These are phyloP conservation scores for Staphylotrichum longicolle DNA, from an alignment of 495 filamentous ascomycete species.

Conservation along the genomic window DNA sequence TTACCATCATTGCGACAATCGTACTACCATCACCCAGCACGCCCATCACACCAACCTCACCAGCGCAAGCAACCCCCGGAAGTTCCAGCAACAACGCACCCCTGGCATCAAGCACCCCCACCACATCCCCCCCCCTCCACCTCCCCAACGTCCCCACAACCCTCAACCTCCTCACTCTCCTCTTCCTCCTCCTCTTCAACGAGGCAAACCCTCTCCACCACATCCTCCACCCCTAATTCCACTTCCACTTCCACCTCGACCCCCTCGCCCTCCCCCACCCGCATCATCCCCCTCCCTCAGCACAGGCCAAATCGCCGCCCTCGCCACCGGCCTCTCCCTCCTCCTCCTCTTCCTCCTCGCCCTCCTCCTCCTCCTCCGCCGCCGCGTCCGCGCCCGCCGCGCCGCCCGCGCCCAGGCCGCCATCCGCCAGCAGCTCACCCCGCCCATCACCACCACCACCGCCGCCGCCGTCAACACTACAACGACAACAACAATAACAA, in stretches of 20 bases:
- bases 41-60: background rate
- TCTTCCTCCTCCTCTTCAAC: background rate
- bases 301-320: conserved; percentile 27
- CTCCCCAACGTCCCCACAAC: background rate
- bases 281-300: conserved; percentile 11
- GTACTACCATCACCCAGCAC: conserved; percentile 19
- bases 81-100: background rate
- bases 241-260: background rate
- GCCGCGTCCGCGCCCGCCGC: conserved; percentile 19
- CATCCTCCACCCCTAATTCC: conserved; percentile 6
- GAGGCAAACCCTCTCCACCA: conserved; percentile 1
- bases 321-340: conserved; percentile 23
- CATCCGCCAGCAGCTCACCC: conserved; percentile 24
- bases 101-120: background rate
- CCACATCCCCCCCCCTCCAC: background rate
- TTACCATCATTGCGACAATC: conserved; percentile 26
- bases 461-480: background rate
- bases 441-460: conserved; percentile 5
- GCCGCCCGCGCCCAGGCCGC: conserved; percentile 19
- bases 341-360: conserved; percentile 24
- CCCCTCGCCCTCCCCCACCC: background rate
- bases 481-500: background rate
- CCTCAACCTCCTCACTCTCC: conserved; percentile 9
- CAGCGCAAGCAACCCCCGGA: background rate
- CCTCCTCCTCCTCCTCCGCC: conserved; percentile 30